Evolutionary conservation across 176 grass and related monocot genomes (phyloP).

Genomic region (Paspalum vaginatum): DNA sequence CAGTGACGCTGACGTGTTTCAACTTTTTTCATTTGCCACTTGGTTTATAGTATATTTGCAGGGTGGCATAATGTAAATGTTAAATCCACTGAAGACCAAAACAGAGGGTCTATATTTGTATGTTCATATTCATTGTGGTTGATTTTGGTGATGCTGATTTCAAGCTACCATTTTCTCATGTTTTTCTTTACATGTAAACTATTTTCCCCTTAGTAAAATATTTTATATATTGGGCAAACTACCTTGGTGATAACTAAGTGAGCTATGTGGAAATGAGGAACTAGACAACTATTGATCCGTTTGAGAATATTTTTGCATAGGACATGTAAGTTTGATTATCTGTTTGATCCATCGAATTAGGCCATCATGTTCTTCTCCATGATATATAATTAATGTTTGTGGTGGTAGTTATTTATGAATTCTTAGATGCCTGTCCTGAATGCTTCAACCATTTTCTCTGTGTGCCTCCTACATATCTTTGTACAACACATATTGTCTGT

Average conservation of each 20-base stretch:
- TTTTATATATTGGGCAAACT: background rate
- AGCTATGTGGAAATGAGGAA: background rate
- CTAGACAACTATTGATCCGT: no score
- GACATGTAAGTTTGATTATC: background rate
- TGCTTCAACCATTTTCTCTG: background rate
- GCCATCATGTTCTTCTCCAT: no score
- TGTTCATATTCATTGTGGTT: background rate
- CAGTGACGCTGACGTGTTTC: background rate
- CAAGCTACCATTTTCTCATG: background rate
- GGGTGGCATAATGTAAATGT: background rate
- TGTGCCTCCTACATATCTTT: no score
- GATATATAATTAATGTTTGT: no score
- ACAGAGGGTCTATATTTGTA: background rate
- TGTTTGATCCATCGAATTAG: conserved; percentile 3
- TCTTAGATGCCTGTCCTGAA: background rate
- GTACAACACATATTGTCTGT: no score
- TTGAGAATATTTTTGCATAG: background rate
- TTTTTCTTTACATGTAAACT: background rate
- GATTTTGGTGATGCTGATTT: conserved; percentile 7
- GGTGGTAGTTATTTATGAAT: conserved; percentile 1
- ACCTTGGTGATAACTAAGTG: conserved; percentile 1
- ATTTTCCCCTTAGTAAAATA: background rate
- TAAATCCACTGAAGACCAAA: background rate
- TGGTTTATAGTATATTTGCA: background rate
- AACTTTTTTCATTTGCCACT: background rate